Base-by-base conservation (phyloP, 2,329 filamentous ascomycete species). In the Ophiocordyceps camponoti-saundersi region DNA sequence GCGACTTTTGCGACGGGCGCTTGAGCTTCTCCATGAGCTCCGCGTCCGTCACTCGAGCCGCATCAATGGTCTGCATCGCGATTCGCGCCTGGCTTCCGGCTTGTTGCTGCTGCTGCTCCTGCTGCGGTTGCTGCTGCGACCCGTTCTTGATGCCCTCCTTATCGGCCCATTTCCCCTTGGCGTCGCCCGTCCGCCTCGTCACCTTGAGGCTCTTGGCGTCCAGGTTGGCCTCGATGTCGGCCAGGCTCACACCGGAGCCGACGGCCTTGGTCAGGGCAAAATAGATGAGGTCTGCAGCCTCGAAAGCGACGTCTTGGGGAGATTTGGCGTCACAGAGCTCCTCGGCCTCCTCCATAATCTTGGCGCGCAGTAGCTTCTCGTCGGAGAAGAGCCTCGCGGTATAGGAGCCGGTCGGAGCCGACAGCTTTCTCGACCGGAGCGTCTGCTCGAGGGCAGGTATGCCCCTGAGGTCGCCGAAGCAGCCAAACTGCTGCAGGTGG, bases 341-440 rank as follows among this genome's bases (percentile, higher is more conserved):
- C 58, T 93, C 85, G 0, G 92, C 92, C 63, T 98, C 92, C 64
- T 98, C 92, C 80, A 96, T 93, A 48, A 98, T 95, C 72, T 98
- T 98, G 3, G 92, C 92, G 42, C 85, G 76, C 47, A 95, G 67
- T 47, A 98, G 74, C 62, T 93, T 89, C 55, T 86, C 78, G 52
- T 98, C 92, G 18, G 82, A 89, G 70, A 96, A 98, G 1, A 98
- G 70, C 32, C 90, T 75, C 18, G 88, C 86, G 5, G 92, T 98
- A 64, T 98, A 98, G 13, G 92, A 98, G 1, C 89, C 90, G 53
- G 75, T 75, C 0, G 92, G 90, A 0, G 90, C 89, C 18, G 84
- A 86, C 41, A 75, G 66, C 61, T 92, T 95, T 55, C 92, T 81
- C 40, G 80, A 82, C 52, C 83, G 70, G 15, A 98, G 73, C 0